Base-by-base conservation (phyloP, 768 basidiomycete genomes). In the Russula abietina region DNA sequence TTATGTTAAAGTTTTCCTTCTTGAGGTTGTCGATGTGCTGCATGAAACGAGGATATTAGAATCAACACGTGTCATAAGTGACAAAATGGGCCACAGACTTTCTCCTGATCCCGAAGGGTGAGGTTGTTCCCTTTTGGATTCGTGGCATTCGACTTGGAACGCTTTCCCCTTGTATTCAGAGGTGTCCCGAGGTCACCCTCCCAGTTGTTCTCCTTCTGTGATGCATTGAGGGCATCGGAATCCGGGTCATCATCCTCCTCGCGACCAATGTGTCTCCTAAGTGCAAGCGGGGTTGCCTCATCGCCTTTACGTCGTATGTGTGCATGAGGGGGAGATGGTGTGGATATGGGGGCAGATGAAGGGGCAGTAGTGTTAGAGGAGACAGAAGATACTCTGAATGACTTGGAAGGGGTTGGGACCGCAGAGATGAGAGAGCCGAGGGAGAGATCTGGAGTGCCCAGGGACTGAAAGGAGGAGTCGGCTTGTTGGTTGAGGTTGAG, bases 1-100 rank as follows among this genome's bases (percentile, higher is more conserved):
- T 97, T 72, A 99, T 87, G 70, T 88, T 89, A 73, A 98, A 98
- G 79, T 96, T 96, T 73, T 98, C 95, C 73, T 95, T 97, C 78
- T 96, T 94, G 70, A 94, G 83, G 65, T 86, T 86, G 75, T 98
- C 93, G 71, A 97, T 92, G 73, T 95, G 91, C 95, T 98, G 6
- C 24, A 65, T 24, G 38, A 38, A 14, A 50, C 24, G 28, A 4
- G 5, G 38, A n/a, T 28, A 17, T 41, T 38, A 14, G 33, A 28
- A 16, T 57, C 14, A 46, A 19, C 28, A 22, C 22, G 30, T 28
- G 38, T 11, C 17, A 28, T 14, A 17, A 36, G n/a, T 49, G 32
- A 38, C 3, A 30, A 51, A 41, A 24, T 22, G 43, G 59, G 19
- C 19, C 19, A 71, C 79, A 56, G 68, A 92, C 96, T 82, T 98